phyloP scores from a whole-genome alignment of 75 land plant species.

The Pinus tabuliformis region DNA sequence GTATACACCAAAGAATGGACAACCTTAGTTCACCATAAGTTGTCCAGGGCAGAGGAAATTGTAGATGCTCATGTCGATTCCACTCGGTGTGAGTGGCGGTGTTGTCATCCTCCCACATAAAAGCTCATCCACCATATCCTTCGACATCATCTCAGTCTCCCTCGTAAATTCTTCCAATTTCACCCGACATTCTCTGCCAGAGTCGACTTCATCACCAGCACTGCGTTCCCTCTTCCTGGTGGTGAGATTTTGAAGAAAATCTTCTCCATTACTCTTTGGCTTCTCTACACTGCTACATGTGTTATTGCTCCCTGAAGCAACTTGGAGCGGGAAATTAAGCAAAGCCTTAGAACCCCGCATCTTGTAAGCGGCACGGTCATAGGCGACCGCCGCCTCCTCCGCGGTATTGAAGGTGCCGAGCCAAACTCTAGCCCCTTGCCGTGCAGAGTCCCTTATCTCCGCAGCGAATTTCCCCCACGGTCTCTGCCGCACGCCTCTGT shows the following conservation, averaged over 20 bases:
- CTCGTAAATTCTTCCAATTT: background rate
- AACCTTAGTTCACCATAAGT: background rate
- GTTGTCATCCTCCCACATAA: background rate
- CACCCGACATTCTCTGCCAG: background rate
- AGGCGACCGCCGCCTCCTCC: conserved; percentile 41
- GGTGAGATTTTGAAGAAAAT: background rate
- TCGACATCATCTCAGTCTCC: background rate
- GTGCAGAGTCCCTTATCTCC: conserved; percentile 33
- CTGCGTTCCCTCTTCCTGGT: background rate
- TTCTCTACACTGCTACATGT: background rate
- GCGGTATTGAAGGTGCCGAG: conserved; percentile 44
- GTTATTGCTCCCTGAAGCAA: background rate
- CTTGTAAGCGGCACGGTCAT: conserved; percentile 41
- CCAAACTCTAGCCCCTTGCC: conserved; percentile 39
- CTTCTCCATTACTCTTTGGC: background rate
- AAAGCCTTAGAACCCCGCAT: conserved; percentile 38
- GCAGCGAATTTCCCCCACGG: conserved; percentile 37
- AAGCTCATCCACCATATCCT: background rate
- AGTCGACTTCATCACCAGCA: background rate
- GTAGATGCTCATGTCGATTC: background rate
- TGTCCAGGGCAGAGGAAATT: background rate
- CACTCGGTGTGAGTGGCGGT: background rate
- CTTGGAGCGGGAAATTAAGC: conserved; percentile 25
- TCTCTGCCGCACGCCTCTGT: conserved; percentile 29
- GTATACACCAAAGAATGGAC: no score